These are phyloP conservation scores for Dioszegia crocea DNA, from an alignment of 768 basidiomycete species.

Conservation along the genomic window DNA sequence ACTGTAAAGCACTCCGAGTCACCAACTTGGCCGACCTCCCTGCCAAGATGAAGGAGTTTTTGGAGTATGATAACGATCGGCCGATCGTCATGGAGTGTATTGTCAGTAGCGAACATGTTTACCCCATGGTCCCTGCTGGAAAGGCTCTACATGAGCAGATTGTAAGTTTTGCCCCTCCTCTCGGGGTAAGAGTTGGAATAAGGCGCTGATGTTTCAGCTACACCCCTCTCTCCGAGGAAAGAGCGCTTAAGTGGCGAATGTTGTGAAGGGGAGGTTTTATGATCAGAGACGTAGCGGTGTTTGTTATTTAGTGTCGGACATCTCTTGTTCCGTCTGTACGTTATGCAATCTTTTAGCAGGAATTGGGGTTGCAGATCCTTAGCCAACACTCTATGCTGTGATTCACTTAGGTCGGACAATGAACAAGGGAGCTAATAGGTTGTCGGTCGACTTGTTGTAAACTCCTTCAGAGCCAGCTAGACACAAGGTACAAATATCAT, in stretches of 20 bases:
- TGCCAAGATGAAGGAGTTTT: conserved; percentile 95
- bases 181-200: not conserved
- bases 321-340: no score
- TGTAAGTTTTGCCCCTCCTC: conserved; percentile 50
- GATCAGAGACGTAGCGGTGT: not conserved
- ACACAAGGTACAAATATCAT: no score
- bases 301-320: no score
- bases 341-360: no score
- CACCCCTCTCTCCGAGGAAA: conserved; percentile 21
- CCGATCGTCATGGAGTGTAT: conserved; percentile 88
- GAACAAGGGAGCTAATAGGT: no score
- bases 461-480: no score
- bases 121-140: conserved; percentile 66
- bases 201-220: conserved; percentile 11
- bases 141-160: conserved; percentile 91
- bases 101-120: conserved; percentile 54
- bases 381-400: no score
- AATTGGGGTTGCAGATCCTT: no score
- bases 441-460: no score
- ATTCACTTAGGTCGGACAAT: no score
- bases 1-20: conserved; percentile 83
- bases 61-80: conserved; percentile 82
- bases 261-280: not conserved
- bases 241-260: conserved; percentile 3
- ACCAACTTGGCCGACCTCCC: conserved; percentile 69